Evolutionary conservation across 805 yeast genomes (phyloP), one percentile per base, ranked within the genome.

Genomic region (Wickerhamomyces chaumierensis): DNA sequence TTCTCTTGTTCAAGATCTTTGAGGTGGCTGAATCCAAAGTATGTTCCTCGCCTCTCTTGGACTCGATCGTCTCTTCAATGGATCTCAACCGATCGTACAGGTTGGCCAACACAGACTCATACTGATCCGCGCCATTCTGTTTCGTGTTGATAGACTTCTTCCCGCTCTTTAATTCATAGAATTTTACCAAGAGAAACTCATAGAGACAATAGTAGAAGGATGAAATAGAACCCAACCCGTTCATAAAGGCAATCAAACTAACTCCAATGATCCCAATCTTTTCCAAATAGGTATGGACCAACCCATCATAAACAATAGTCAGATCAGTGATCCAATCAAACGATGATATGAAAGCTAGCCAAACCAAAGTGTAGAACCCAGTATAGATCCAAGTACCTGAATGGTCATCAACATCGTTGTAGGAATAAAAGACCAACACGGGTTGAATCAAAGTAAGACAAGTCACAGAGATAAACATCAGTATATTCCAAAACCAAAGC

Each of bases 211-310:
- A 54, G 37, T 54, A 54, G 20, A 49, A 48, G 0, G 55, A 50
- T 9, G 58, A 54, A 21, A 43, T 42, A 9, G 58, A 52, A 25
- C 57, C 58, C 25, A 54, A 37, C 1, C 58, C 58, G 36, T 52
- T 52, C 25, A 54, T 33, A 3, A 42, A 36, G 2, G 54, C 48
- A 34, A 52, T 52, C 17, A 54, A 36, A 7, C 56, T 50, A 2
- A 54, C 45, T 2, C 58, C 58, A 37, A 54, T 44, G 21, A 52
- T 43, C 8, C 53, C 45, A 3, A 52, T 35, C 28, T 50, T 44
- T 25, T 48, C 51, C 1, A 48, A 33, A 16, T 40, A 42, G 13
- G 41, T 41, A 7, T 49, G 43, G 13, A 42, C 16, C 31, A 42
- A 34, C 28, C 33, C 42, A 23, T 34, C 39, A 3, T 48, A 48